Conservation (phyloP, 1,139 yeast genomes). For the Taphrina pruni region DNA sequence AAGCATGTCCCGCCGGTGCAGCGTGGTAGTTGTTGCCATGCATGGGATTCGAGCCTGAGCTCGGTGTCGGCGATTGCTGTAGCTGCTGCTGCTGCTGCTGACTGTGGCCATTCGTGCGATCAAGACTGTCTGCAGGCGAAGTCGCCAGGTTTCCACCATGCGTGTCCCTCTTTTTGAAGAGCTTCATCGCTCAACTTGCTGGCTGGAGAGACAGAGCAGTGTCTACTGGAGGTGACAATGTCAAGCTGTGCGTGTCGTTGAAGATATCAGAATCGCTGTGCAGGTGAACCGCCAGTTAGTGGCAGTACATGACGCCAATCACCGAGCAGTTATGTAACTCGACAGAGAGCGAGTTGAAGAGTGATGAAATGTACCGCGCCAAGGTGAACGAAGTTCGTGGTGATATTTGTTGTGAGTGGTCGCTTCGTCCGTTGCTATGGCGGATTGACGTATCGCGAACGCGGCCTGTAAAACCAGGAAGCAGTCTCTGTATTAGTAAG, state of each 20-base stretch:
- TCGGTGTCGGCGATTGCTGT: conserved; percentile 15
- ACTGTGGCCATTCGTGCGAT: neutral
- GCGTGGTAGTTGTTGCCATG: neutral
- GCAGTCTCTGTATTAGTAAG: no score
- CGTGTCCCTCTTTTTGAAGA: conserved; percentile 32
- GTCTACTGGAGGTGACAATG: neutral
- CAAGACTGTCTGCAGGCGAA: conserved; percentile 28
- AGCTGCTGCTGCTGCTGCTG: conserved; percentile 4
- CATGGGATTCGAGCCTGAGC: neutral
- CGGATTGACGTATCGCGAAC: neutral
- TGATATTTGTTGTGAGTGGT: conserved; percentile 2
- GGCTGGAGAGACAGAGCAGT: neutral
- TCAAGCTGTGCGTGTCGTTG: neutral
- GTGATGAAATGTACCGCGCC: neutral
- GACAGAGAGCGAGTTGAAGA: neutral
- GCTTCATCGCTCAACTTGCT: conserved; percentile 11
- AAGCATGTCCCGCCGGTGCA: conserved; percentile 1
- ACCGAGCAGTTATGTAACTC: no score
- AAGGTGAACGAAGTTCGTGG: neutral
- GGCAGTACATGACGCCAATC: neutral
- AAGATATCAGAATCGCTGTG: neutral
- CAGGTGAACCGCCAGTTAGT: neutral
- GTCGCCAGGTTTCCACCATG: neutral
- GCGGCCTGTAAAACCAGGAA: no score
- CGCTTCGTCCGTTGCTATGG: neutral